Conservation (phyloP, 371 early-diverging fungal species). For the Mortierella sp. region DNA sequence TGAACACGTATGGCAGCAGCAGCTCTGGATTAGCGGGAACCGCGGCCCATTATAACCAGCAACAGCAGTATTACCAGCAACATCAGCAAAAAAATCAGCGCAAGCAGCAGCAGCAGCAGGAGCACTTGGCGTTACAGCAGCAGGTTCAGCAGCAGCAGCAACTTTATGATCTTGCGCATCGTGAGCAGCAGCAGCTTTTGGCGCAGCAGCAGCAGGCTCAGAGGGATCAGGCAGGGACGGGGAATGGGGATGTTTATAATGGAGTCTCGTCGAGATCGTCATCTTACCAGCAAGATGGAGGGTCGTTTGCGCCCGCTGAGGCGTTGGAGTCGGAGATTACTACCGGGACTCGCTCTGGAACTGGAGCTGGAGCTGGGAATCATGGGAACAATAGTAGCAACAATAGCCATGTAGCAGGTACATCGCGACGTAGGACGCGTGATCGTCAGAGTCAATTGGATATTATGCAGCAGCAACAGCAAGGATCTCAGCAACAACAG, state of each 20-base stretch:
- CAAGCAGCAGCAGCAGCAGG: conserved; percentile 46
- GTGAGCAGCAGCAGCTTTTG: conserved; percentile 23
- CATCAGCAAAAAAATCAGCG: conserved; percentile 47
- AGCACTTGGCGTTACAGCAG: conserved; percentile 49
- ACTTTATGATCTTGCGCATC: conserved; percentile 36
- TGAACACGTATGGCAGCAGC: conserved; percentile 43
- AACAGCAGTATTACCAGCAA: conserved; percentile 45
- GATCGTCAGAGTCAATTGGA: conserved; percentile 52
- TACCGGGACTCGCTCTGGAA: not conserved
- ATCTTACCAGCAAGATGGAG: conserved; percentile 24
- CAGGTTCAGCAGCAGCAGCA: conserved; percentile 56
- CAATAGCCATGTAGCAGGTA: not conserved
- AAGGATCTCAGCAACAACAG: not conserved
- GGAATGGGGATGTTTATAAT: conserved; percentile 14
- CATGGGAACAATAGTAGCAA: not conserved
- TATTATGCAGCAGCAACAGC: conserved; percentile 31
- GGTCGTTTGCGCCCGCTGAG: conserved; percentile 14
- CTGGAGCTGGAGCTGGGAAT: too few species aligned
- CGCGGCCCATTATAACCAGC: conserved; percentile 43
- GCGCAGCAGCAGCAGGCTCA: conserved; percentile 35
- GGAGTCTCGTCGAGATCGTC: not conserved
- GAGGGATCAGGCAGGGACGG: not conserved
- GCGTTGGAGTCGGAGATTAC: conserved; percentile 3
- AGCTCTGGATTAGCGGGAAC: conserved; percentile 25
- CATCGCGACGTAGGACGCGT: conserved; percentile 32